A percentile compares a stretch with the other conserved stretches of the same genome.
Conservation (phyloP, 768 basidiomycete species). For the Mycena amicta region DNA sequence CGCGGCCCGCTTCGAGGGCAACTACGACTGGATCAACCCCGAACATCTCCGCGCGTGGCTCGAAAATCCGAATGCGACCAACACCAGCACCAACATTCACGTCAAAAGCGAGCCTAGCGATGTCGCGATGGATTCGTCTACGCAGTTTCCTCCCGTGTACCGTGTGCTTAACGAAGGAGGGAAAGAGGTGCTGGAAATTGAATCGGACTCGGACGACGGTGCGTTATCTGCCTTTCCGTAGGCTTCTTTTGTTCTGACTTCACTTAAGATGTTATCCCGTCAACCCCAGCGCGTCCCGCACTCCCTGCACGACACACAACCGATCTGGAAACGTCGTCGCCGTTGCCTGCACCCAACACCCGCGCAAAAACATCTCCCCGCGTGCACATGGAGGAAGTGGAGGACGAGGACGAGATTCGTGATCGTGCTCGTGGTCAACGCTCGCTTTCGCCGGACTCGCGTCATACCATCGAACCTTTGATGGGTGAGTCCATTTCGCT, state of each 20-base stretch:
- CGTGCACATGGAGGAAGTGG: neutral
- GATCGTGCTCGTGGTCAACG: too few species aligned
- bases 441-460: neutral
- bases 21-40: neutral
- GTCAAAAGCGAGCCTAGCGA: neutral
- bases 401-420: neutral
- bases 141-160: neutral
- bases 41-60: neutral
- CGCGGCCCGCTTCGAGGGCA: neutral
- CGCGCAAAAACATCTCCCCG: too few species aligned
- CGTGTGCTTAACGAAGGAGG: neutral
- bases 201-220: neutral
- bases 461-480: neutral
- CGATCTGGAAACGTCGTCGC: neutral
- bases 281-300: neutral
- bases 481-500: neutral
- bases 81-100: neutral
- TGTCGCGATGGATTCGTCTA: neutral
- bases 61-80: neutral
- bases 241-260: neutral
- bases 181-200: neutral
- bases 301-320: neutral
- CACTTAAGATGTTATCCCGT: neutral
- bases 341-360: neutral
- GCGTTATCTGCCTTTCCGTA: neutral